phyloP scores from a whole-genome alignment of 345 rosid genomes.

The Toxicodendron radicans region DNA sequence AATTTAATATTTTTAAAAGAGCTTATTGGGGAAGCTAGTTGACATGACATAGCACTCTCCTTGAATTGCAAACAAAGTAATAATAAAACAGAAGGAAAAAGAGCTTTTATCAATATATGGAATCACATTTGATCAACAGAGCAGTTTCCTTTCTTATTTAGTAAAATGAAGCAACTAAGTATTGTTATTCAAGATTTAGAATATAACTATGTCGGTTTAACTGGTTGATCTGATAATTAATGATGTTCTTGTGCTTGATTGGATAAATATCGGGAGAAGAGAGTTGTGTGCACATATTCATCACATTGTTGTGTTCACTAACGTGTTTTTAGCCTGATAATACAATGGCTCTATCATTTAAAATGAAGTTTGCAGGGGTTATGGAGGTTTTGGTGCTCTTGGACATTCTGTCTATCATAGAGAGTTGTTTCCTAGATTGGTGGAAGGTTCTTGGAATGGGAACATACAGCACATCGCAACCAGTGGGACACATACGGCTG shows the following conservation, averaged over 20 bases:
- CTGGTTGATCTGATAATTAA: background rate
- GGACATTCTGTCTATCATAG: conserved; percentile 86
- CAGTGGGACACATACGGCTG: conserved; percentile 87
- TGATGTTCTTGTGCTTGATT: background rate
- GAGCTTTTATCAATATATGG: too few species aligned
- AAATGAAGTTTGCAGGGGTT: conserved; percentile 81
- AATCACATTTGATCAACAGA: too few species aligned
- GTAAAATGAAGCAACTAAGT: background rate
- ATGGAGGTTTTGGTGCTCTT: conserved; percentile 96
- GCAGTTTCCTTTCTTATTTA: background rate
- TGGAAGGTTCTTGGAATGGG: conserved; percentile 62
- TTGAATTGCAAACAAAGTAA: too few species aligned
- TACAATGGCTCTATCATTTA: conserved; percentile 27
- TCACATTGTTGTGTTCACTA: background rate
- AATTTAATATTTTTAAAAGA: too few species aligned
- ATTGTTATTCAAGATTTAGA: background rate
- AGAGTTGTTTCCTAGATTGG: conserved; percentile 81
- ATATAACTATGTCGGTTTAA: background rate
- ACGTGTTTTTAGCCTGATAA: background rate
- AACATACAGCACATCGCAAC: conserved; percentile 66
- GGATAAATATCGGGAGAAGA: background rate
- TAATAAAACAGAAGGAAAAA: too few species aligned
- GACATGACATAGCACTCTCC: too few species aligned
- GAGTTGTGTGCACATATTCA: background rate
- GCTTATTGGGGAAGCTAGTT: too few species aligned